Evolutionary conservation across 306 rosid species (phyloP).

Genomic region (Prunus persica): Prunus_persica_NCBIv2 NC_034013.1:10250501-10251000

Average conservation of each 20-base stretch:
- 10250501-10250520: conserved; percentile 92
- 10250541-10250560: conserved; percentile 86
- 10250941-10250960: conserved; percentile 89
- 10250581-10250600: conserved; percentile 77
- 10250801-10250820: conserved; percentile 82
- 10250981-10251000: conserved; percentile 92
- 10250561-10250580: conserved; percentile 80
- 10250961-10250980: conserved; percentile 78
- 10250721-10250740: not conserved
- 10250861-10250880: conserved; percentile 4
- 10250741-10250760: conserved; percentile 13
- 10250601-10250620: conserved; percentile 90
- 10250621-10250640: conserved; percentile 58
- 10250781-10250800: conserved; percentile 52
- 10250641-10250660: conserved; percentile 93
- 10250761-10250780: conserved; percentile 4
- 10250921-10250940: conserved; percentile 52
- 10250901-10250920: conserved; percentile 23
- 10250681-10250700: not conserved
- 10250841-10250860: conserved; percentile 66
- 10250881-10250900: not conserved
- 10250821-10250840: conserved; percentile 88
- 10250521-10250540: conserved; percentile 78
- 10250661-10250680: conserved; percentile 29
- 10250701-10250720: not conserved